These are phyloP conservation scores for Omphalotus guepiniiformis DNA, from an alignment of 768 basidiomycete species.

Conservation along the genomic window DNA sequence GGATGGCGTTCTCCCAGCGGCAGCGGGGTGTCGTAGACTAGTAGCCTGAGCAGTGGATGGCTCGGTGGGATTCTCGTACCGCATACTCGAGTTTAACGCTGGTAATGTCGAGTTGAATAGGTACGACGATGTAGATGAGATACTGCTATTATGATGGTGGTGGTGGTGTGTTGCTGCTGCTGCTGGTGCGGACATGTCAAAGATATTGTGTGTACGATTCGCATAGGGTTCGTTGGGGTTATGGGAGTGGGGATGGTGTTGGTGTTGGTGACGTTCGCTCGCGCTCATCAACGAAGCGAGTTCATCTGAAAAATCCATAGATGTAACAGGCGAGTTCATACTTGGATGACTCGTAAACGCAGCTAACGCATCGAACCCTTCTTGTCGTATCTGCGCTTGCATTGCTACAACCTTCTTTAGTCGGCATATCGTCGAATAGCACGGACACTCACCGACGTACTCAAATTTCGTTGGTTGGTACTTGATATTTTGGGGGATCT, in stretches of 20 bases:
- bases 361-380: no score
- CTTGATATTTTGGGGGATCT: no score
- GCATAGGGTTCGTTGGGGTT: slow-evolving; percentile 16
- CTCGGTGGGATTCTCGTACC: slow-evolving; percentile 44
- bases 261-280: slow-evolving; percentile 26
- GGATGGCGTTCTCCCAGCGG: slow-evolving; percentile 22
- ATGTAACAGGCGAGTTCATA: slow-evolving; percentile 7
- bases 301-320: slow-evolving; percentile 65
- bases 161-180: no score
- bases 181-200: slow-evolving; percentile 23
- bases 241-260: background rate
- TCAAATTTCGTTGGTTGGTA: no score
- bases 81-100: slow-evolving; percentile 47
- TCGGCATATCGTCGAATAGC: no score
- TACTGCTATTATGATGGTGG: no score
- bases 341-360: no score
- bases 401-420: no score
- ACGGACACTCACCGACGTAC: no score
- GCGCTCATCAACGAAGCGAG: slow-evolving; percentile 49
- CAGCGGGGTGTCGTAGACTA: slow-evolving; percentile 27
- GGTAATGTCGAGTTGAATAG: slow-evolving; percentile 44
- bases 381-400: no score
- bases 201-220: slow-evolving; percentile 36
- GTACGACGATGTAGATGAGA: slow-evolving; percentile 23
- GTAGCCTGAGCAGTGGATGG: no score